phyloP scores from a whole-genome alignment of 352 stramenopile species.

The Pythium sp. region DNA sequence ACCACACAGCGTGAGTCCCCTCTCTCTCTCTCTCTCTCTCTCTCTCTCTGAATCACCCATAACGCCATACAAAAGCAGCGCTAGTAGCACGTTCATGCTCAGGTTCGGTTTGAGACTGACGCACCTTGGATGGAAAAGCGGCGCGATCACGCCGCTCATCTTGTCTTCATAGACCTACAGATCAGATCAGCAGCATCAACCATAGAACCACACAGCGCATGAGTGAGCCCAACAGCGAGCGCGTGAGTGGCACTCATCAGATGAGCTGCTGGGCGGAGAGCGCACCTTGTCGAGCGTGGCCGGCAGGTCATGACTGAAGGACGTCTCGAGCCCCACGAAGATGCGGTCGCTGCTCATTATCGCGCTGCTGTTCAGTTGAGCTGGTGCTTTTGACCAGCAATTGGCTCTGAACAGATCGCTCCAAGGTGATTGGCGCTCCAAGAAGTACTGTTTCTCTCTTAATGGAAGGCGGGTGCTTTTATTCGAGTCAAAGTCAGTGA shows the following conservation, averaged over 20 bases:
- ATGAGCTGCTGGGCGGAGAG: not conserved
- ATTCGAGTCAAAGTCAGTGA: not conserved
- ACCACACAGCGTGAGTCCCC: not conserved
- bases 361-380: not conserved
- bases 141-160: slow-evolving; percentile 72
- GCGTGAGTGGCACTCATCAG: not conserved
- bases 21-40: too few species aligned
- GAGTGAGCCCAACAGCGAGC: not conserved
- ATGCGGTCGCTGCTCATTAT: slow-evolving; percentile 44
- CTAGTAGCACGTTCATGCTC: not conserved
- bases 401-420: not conserved
- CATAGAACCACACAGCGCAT: not conserved
- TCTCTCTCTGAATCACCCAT: not conserved
- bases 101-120: not conserved
- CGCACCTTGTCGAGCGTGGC: slow-evolving; percentile 58
- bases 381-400: slow-evolving; percentile 1
- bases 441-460: not conserved
- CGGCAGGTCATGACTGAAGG: slow-evolving; percentile 67
- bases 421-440: not conserved
- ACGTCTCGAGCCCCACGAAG: slow-evolving; percentile 76
- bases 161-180: slow-evolving; percentile 69
- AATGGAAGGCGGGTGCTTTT: not conserved
- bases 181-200: not conserved
- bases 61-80: not conserved
- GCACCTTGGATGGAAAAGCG: slow-evolving; percentile 82